Evolutionary conservation across 805 yeast genomes (phyloP), one percentile per base, ranked within the genome.

Genomic region (Saccharomycopsis fibuligera): DNA sequence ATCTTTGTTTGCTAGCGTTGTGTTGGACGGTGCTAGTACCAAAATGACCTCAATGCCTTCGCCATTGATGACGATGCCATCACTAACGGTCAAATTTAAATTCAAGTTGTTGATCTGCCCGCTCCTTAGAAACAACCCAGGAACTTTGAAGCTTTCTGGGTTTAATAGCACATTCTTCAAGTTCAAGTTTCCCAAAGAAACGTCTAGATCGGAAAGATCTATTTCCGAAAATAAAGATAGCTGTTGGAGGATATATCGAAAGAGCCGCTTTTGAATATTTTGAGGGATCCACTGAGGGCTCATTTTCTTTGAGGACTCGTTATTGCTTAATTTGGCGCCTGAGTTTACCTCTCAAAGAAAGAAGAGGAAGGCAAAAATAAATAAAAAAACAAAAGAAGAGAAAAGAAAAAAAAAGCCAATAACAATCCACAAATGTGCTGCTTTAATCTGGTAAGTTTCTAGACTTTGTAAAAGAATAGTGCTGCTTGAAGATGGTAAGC

Each of bases 161-260:
- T 85, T 91, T 25, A 90, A 65, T 43, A 79, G 73, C 8, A 90
- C 76, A 61, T 86, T 82, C 40, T 76, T 73, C 16, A 76, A 72
- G 50, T 68, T 70, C 62, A 73, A 74, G 62, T 68, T 66, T 1
- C 86, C 86, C 19, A 86, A 66, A 4, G 95, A 81, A 0, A 90
- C 88, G 58, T 88, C 93, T 46, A 90, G 63, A 60, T 88, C 84
- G 17, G 88, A 83, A 17, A 88, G 69, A 62, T 89, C 95, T 21
- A 89, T 75, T 56, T 83, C 85, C 1, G 96, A 84, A 59, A 90
- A 86, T 37, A 90, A 66, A 14, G 90, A 79, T 39, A 89, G 75
- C 63, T 87, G 91, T 61, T 85, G 86, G 23, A 90, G 73, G 3
- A 89, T 78, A 63, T 87, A 88, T 38, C 85, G 78, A 38, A 90